phyloP scores from a whole-genome alignment of 1,284 basidiomycete genomes.

The Ustilago loliicola region DNA sequence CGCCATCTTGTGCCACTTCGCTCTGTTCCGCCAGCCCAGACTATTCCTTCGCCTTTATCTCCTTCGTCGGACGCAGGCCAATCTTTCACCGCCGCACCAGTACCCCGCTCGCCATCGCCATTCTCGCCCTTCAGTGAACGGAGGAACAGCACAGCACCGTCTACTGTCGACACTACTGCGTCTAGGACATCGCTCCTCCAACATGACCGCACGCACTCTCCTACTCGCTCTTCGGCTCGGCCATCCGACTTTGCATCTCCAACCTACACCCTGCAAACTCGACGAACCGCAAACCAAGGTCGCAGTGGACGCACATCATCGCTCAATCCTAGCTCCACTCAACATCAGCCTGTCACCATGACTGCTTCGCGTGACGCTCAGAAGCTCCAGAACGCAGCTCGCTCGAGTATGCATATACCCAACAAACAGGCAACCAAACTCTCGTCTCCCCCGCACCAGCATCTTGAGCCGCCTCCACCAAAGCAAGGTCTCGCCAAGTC shows the following conservation, averaged over 20 bases:
- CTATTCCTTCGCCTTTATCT: slow-evolving; percentile 30
- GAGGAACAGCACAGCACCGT: slow-evolving; percentile 12
- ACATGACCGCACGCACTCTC: background rate
- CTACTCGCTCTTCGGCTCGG: background rate
- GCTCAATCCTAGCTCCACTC: background rate
- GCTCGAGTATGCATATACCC: background rate
- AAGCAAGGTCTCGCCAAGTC: slow-evolving; percentile 18
- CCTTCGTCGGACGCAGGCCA: background rate
- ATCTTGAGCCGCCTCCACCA: background rate
- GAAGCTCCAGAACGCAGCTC: background rate
- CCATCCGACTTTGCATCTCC: background rate
- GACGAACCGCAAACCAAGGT: background rate
- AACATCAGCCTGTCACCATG: background rate
- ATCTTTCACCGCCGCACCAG: background rate
- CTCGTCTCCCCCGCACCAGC: background rate
- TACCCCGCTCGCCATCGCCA: slow-evolving; percentile 14
- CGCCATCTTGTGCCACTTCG: slow-evolving; percentile 36
- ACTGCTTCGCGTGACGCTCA: background rate
- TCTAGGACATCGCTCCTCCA: slow-evolving; percentile 9
- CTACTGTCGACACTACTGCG: slow-evolving; percentile 21
- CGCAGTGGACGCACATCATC: background rate
- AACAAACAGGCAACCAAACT: background rate
- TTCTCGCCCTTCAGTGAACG: slow-evolving; percentile 11
- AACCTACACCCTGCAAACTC: slow-evolving; percentile 17
- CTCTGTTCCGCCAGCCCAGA: slow-evolving; percentile 29